Conservation (phyloP, 495 filamentous ascomycete species). For the Aspergillus ostianus region DNA sequence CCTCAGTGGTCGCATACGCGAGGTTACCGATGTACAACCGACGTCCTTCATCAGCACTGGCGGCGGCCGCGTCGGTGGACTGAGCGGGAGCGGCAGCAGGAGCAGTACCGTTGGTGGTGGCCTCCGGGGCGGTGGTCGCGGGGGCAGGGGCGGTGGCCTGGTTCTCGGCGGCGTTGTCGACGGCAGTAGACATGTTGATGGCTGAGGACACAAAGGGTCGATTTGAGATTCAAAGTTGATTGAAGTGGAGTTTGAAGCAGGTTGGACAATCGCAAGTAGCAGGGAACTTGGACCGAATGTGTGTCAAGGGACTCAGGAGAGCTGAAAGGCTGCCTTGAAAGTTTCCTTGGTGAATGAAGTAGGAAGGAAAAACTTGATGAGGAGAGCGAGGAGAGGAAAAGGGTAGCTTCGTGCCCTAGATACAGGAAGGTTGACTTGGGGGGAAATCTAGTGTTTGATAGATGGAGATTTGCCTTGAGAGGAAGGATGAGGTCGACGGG, state of each 20-base stretch:
- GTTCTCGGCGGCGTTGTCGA: slow-evolving; percentile 50
- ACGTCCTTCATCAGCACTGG: slow-evolving; percentile 96
- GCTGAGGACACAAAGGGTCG: slow-evolving; percentile 42
- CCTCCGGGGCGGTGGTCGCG: slow-evolving; percentile 53
- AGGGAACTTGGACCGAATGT: slow-evolving; percentile 29
- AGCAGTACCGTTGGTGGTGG: slow-evolving; percentile 83
- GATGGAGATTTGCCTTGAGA: slow-evolving; percentile 27
- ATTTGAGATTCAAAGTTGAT: slow-evolving; percentile 9
- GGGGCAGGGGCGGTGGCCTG: slow-evolving; percentile 45
- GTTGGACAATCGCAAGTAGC: slow-evolving; percentile 10
- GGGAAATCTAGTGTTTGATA: slow-evolving; percentile 28
- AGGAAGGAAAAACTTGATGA: slow-evolving; percentile 50
- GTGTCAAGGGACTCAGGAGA: slow-evolving; percentile 43
- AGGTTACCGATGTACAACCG: slow-evolving; percentile 99
- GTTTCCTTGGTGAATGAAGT: slow-evolving; percentile 14
- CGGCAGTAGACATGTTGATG: slow-evolving; percentile 58
- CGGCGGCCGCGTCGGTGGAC: slow-evolving; percentile 81
- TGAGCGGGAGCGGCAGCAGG: slow-evolving; percentile 59
- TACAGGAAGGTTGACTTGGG: slow-evolving; percentile 34
- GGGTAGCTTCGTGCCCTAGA: slow-evolving; percentile 94
- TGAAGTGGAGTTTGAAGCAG: slow-evolving; percentile 15
- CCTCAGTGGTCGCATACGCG: slow-evolving; percentile 99
- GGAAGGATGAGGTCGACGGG: slow-evolving; percentile 27
- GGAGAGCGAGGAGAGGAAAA: slow-evolving; percentile 49
- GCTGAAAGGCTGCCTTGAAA: slow-evolving; percentile 37